Evolutionary conservation across 371 early-diverging fungal genomes (phyloP).

Genomic region (Apophysomyces elegans): DNA sequence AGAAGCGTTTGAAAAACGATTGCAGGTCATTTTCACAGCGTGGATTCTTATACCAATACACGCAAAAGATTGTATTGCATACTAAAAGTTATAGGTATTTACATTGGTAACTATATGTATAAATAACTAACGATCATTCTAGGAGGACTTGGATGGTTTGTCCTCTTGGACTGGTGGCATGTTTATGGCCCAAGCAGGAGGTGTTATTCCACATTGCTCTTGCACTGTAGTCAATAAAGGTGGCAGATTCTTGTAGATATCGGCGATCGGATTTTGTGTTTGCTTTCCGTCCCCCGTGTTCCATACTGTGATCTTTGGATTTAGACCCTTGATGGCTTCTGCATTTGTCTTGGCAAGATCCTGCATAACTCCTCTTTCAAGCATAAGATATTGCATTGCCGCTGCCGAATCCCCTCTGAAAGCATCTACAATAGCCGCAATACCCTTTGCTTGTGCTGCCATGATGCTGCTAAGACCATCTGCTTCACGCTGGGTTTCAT

Average conservation of each 20-base stretch:
- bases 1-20: too few relatives aligned
- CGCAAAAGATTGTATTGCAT: too few relatives aligned
- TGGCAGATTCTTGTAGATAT: slow-evolving; percentile 47
- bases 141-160: background rate
- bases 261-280: slow-evolving; percentile 36
- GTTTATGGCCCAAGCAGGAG: slow-evolving; percentile 42
- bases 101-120: too few relatives aligned
- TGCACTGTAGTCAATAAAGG: slow-evolving; percentile 51
- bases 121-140: background rate
- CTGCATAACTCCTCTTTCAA: slow-evolving; percentile 50
- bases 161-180: background rate
- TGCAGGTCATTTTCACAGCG: too few relatives aligned
- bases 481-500: slow-evolving; percentile 31
- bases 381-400: slow-evolving; percentile 56
- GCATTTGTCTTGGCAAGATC: slow-evolving; percentile 56
- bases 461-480: slow-evolving; percentile 33
- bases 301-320: slow-evolving; percentile 62
- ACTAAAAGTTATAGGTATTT: too few relatives aligned
- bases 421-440: slow-evolving; percentile 31
- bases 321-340: slow-evolving; percentile 52
- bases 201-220: slow-evolving; percentile 53
- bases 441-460: slow-evolving; percentile 46
- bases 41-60: too few relatives aligned
- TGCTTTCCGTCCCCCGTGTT: slow-evolving; percentile 41
- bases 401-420: slow-evolving; percentile 37